Conservation (phyloP, 805 yeast species). For the Hanseniaspora taiwanica region DNA sequence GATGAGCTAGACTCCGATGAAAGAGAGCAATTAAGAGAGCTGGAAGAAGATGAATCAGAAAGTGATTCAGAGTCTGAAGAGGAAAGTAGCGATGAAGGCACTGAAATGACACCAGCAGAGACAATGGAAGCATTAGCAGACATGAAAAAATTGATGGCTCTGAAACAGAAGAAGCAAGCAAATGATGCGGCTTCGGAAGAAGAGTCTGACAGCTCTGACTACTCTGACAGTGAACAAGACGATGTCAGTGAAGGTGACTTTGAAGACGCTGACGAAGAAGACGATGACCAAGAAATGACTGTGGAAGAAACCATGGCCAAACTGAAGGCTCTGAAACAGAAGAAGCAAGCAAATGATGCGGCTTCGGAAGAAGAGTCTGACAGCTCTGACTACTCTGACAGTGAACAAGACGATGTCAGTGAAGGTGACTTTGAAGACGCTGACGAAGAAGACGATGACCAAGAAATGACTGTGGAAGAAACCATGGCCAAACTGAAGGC, state of each 20-base stretch:
- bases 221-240: constrained; percentile 28
- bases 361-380: constrained; percentile 4
- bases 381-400: constrained; percentile 9
- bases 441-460: constrained; percentile 21
- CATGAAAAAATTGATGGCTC: constrained; percentile 8
- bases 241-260: background rate
- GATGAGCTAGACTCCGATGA: constrained; percentile 15
- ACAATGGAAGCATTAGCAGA: constrained; percentile 32
- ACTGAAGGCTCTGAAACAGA: constrained; percentile 18
- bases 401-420: constrained; percentile 13
- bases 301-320: constrained; percentile 26
- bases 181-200: constrained; percentile 23
- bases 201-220: constrained; percentile 5
- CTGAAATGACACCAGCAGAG: constrained; percentile 27
- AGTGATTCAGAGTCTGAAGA: constrained; percentile 7
- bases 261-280: constrained; percentile 9
- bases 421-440: constrained; percentile 13
- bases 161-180: constrained; percentile 16
- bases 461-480: constrained; percentile 27
- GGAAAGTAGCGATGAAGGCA: constrained; percentile 22
- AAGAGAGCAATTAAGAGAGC: constrained; percentile 10
- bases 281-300: constrained; percentile 18
- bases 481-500: constrained; percentile 33
- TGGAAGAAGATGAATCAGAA: constrained; percentile 12
- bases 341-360: constrained; percentile 10